Evolutionary conservation across 345 rosid genomes (phyloP).

Genomic region (Salix viminalis): DNA sequence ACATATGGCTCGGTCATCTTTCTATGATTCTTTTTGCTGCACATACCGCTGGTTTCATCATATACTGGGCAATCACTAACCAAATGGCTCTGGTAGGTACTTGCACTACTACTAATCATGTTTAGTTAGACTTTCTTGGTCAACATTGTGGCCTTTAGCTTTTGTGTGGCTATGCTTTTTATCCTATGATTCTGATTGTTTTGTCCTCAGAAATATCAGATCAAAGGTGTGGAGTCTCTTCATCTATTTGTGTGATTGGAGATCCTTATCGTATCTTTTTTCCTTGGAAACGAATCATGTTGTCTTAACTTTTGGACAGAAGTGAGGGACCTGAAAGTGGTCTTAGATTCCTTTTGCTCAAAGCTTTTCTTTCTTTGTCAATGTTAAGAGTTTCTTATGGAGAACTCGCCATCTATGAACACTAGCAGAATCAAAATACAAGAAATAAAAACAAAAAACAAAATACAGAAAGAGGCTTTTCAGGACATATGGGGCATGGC

Average conservation of each 20-base stretch:
- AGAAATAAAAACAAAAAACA: background rate
- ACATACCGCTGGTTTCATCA: constrained; percentile 46
- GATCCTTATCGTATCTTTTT: background rate
- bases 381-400: background rate
- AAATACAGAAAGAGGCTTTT: background rate
- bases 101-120: background rate
- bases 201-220: background rate
- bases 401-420: background rate
- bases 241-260: background rate
- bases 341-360: constrained; percentile 6
- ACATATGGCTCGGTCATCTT: constrained; percentile 69
- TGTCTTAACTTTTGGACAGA: constrained; percentile 8
- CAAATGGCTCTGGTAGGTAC: constrained; percentile 46
- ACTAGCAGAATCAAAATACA: background rate
- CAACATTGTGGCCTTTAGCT: background rate
- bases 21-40: constrained; percentile 38
- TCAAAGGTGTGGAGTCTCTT: background rate
- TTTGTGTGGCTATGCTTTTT: background rate
- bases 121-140: background rate
- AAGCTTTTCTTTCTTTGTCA: background rate
- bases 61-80: constrained; percentile 53
- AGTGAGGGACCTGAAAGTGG: background rate
- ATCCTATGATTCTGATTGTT: background rate
- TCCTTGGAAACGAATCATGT: background rate
- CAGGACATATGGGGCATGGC: background rate